A percentile compares a stretch with the other conserved stretches of the same genome.
Conservation (phyloP, 1,284 basidiomycete genomes). For the Trichosporon inkin region DNA sequence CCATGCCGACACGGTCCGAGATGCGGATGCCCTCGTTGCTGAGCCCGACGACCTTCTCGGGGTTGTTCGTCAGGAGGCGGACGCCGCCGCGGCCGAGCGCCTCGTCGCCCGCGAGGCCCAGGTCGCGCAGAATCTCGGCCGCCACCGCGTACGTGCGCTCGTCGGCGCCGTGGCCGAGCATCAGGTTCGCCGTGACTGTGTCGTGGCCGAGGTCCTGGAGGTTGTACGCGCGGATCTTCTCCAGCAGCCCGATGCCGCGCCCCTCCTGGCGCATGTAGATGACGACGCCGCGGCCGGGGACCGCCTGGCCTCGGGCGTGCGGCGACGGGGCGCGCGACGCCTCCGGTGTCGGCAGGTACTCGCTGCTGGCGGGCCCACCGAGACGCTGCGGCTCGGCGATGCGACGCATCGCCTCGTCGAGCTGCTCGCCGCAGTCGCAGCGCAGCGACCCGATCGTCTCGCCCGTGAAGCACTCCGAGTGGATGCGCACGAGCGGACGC, state of each 20-base stretch:
- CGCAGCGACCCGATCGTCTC: constrained; percentile 98
- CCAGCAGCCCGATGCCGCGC: constrained; percentile 92
- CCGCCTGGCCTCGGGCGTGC: constrained; percentile 18
- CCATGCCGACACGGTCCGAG: constrained; percentile 85
- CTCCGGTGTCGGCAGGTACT: constrained; percentile 38
- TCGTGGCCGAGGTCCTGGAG: constrained; percentile 97
- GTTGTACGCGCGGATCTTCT: constrained; percentile 97
- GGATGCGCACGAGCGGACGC: constrained; percentile 85
- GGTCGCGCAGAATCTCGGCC: constrained; percentile 79
- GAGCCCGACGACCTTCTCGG: constrained; percentile 89
- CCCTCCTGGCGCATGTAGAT: constrained; percentile 98
- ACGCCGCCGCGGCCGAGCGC: constrained; percentile 61
- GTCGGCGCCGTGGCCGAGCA: constrained; percentile 92
- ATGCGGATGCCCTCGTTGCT: constrained; percentile 77
- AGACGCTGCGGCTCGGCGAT: constrained; percentile 67
- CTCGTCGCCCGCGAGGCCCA: constrained; percentile 64
- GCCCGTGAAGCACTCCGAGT: constrained; percentile 98
- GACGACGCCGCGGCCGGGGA: constrained; percentile 83
- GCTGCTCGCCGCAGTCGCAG: constrained; percentile 97
- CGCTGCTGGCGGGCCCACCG: constrained; percentile 10
- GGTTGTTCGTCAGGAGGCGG: constrained; percentile 91
- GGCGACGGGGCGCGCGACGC: constrained; percentile 36
- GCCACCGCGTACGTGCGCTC: constrained; percentile 91
- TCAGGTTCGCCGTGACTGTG: constrained; percentile 92
- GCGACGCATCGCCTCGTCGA: constrained; percentile 90